A percentile compares a stretch with the other conserved stretches of the same genome.
Evolutionary conservation across 345 rosid species (phyloP).

Genomic region (Aquilaria malaccensis): DNA sequence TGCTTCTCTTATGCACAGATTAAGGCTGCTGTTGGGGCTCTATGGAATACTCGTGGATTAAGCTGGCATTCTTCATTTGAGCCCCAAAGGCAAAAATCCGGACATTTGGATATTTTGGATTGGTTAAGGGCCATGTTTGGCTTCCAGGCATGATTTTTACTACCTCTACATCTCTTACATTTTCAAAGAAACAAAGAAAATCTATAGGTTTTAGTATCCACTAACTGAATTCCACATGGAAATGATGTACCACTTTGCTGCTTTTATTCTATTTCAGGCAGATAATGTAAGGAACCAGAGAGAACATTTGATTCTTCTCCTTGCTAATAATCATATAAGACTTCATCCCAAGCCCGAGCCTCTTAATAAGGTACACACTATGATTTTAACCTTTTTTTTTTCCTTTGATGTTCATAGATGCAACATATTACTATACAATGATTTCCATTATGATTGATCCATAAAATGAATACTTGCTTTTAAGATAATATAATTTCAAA

Average conservation of each 20-base stretch:
- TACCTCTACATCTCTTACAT: not conserved
- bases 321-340: constrained; percentile 81
- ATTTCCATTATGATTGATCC: too few species aligned
- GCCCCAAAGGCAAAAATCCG: constrained; percentile 78
- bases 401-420: not conserved
- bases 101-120: constrained; percentile 86
- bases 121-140: constrained; percentile 99
- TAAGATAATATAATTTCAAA: too few species aligned
- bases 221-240: not conserved
- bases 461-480: too few species aligned
- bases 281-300: constrained; percentile 96
- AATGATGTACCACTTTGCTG: not conserved
- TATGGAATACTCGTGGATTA: constrained; percentile 79
- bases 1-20: constrained; percentile 38
- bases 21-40: constrained; percentile 91
- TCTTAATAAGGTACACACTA: constrained; percentile 58
- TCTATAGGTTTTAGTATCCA: too few species aligned
- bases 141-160: constrained; percentile 64
- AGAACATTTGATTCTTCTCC: constrained; percentile 84
- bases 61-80: constrained; percentile 83
- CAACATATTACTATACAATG: too few species aligned
- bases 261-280: constrained; percentile 41
- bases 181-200: not conserved
- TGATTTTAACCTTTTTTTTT: not conserved
- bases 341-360: constrained; percentile 90